These are phyloP conservation scores for Mycena sanguinolenta DNA, from an alignment of 768 basidiomycete genomes.

Conservation along the genomic window DNA sequence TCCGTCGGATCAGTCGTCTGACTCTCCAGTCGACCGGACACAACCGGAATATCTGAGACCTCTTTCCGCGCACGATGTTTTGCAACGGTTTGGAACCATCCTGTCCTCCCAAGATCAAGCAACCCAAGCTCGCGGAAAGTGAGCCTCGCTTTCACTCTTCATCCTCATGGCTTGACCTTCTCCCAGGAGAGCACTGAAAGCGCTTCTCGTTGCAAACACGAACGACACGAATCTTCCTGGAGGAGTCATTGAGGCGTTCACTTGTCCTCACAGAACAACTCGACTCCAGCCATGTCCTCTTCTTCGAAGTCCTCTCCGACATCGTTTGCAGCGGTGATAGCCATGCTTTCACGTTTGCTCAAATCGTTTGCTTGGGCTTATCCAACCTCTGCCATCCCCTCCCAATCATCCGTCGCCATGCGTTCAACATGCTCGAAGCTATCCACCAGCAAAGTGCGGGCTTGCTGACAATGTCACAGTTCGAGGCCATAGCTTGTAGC, in stretches of 20 bases:
- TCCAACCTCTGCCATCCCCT: conserved; percentile 87
- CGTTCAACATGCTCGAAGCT: conserved; percentile 83
- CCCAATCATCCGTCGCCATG: conserved; percentile 72
- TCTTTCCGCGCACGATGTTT: conserved; percentile 62
- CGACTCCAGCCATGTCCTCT: conserved; percentile 69
- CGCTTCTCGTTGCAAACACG: conserved; percentile 71
- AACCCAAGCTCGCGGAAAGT: conserved; percentile 75
- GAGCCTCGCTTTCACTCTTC: conserved; percentile 46
- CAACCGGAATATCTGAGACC: conserved; percentile 65
- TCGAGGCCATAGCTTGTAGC: conserved; percentile 82
- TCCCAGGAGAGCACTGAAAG: conserved; percentile 80
- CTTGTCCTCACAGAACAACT: conserved; percentile 70
- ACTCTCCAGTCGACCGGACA: conserved; percentile 74
- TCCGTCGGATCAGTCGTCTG: conserved; percentile 67
- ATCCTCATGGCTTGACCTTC: conserved; percentile 21
- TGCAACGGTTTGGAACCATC: conserved; percentile 80
- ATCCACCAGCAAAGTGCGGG: conserved; percentile 80
- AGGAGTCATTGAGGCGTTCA: conserved; percentile 77
- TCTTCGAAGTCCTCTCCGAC: conserved; percentile 86
- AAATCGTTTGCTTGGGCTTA: conserved; percentile 81
- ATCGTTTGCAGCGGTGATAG: conserved; percentile 67
- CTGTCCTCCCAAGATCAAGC: conserved; percentile 69
- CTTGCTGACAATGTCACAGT: conserved; percentile 74
- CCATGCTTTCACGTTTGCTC: conserved; percentile 79
- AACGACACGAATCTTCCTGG: conserved; percentile 68